Evolutionary conservation across 2,329 filamentous ascomycete species (phyloP).

Genomic region (Zarea fungicola): DNA sequence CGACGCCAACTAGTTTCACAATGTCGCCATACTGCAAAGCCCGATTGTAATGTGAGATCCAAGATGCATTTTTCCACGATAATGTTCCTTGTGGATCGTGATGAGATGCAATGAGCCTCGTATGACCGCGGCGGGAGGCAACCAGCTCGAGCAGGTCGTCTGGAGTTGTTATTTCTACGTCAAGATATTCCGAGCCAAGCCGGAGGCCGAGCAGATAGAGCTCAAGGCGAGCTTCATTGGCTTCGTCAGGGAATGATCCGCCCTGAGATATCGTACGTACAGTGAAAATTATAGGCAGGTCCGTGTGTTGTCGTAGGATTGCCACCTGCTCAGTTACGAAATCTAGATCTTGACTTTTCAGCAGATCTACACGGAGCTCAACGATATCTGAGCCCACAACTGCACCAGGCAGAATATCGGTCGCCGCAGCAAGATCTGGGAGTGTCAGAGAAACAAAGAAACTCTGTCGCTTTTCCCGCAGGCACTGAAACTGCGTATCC

Average conservation of each 20-base stretch:
- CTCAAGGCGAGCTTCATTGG: constrained; percentile 61
- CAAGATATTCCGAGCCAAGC: constrained; percentile 85
- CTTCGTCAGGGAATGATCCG: constrained; percentile 77
- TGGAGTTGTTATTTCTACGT: constrained; percentile 84
- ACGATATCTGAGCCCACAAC: constrained; percentile 87
- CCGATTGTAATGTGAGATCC: constrained; percentile 85
- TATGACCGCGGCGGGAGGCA: constrained; percentile 60
- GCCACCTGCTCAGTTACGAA: constrained; percentile 80
- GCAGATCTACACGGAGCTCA: constrained; percentile 86
- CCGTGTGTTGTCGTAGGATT: constrained; percentile 64
- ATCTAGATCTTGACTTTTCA: constrained; percentile 69
- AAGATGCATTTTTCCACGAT: constrained; percentile 89
- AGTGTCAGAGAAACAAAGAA: constrained; percentile 93
- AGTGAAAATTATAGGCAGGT: constrained; percentile 86
- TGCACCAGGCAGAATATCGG: constrained; percentile 63
- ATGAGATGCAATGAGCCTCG: constrained; percentile 89
- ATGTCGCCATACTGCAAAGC: constrained; percentile 87
- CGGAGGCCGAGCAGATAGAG: constrained; percentile 76
- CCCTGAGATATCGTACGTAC: constrained; percentile 81
- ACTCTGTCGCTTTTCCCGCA: constrained; percentile 58
- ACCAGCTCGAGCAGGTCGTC: constrained; percentile 68
- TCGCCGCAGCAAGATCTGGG: constrained; percentile 61
- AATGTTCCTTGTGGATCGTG: constrained; percentile 77
- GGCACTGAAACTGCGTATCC: constrained; percentile 41
- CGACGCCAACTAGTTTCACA: constrained; percentile 88